These are phyloP conservation scores for Trichoderma oligosporum DNA, from an alignment of 2,329 filamentous ascomycete species.

Conservation along the genomic window DNA sequence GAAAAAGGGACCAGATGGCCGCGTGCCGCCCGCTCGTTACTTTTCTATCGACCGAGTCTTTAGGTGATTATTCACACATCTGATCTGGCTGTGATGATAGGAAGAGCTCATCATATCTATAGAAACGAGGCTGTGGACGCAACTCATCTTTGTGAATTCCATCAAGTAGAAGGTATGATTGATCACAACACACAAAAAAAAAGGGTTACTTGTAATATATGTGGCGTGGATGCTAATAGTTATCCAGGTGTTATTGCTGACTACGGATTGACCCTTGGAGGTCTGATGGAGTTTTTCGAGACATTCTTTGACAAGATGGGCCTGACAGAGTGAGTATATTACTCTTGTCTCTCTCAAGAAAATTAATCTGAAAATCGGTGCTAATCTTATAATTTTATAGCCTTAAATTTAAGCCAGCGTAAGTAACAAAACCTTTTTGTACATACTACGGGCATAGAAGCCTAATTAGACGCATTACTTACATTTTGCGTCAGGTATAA, in stretches of 20 bases:
- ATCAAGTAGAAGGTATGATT: slow-evolving; percentile 83
- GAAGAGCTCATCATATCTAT: background rate
- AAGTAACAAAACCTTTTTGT: slow-evolving; percentile 8
- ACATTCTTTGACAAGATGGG: slow-evolving; percentile 97
- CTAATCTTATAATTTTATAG: slow-evolving; percentile 1
- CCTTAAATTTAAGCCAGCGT: slow-evolving; percentile 90
- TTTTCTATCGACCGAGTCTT: slow-evolving; percentile 99
- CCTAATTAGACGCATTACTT: background rate
- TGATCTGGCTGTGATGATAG: background rate
- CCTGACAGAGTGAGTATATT: slow-evolving; percentile 49
- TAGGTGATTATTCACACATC: slow-evolving; percentile 41
- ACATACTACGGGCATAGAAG: background rate
- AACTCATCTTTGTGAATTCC: slow-evolving; percentile 95
- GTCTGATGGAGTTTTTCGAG: slow-evolving; percentile 88
- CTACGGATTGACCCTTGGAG: slow-evolving; percentile 86
- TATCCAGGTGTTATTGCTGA: slow-evolving; percentile 74
- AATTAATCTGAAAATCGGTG: background rate
- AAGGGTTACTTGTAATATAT: background rate
- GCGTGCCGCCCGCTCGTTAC: slow-evolving; percentile 72
- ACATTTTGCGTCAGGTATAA: slow-evolving; percentile 56
- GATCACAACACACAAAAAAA: background rate
- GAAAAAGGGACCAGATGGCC: slow-evolving; percentile 68
- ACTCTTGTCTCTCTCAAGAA: background rate
- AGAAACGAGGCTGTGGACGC: slow-evolving; percentile 91
- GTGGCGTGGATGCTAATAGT: background rate